Base-by-base conservation (phyloP, 2,329 filamentous ascomycete genomes). In the Fusarium praegraminearum region DNA sequence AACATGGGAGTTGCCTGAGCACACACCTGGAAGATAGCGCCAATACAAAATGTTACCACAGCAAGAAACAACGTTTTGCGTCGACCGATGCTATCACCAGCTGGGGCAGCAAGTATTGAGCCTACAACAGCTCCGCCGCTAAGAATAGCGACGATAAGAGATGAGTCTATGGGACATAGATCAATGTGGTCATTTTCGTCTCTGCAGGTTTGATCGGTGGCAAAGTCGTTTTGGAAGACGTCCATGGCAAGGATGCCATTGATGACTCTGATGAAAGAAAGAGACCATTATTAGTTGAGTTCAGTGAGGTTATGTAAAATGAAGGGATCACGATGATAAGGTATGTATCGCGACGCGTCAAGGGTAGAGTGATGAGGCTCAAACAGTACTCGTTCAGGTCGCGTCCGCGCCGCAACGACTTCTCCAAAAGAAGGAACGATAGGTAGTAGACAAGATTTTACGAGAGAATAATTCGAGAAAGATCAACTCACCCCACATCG, bases 61-160 rank as follows among this genome's bases (percentile, higher is more conserved):
- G 90, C 85, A 47, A 86, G 80, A 63, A 94, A 89, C 59, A 94
- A 85, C 32, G 91, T 92, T 62, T 86, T 82, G 44, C 92, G 89
- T 69, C 91, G 90, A 61, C 92, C 92, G 46, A 92, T 80, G 35
- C 83, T 80, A 77, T 97, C 93, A 50, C 89, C 92, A 9, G 88
- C 79, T 2, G 91, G 92, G 13, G 91, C 91, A 35, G 92, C 88
- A 11, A 89, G 77, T 20, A 96, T 83, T 24, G 93, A 86, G 41
- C 93, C 93, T 57, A 93, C 81, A 70, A 93, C 90, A 28, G 93
- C 96, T 45, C 93, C 93, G 38, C 90, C 91, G 57, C 92, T 95
- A 36, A 97, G 85, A 69, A 97, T 95, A 12, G 92, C 91, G 49
- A 96, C 92, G 60, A 94, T 91, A 67, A 91, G 83, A 20, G 92